phyloP scores from a whole-genome alignment of 129 eudicot genomes.

The Lactuca saligna region DNA sequence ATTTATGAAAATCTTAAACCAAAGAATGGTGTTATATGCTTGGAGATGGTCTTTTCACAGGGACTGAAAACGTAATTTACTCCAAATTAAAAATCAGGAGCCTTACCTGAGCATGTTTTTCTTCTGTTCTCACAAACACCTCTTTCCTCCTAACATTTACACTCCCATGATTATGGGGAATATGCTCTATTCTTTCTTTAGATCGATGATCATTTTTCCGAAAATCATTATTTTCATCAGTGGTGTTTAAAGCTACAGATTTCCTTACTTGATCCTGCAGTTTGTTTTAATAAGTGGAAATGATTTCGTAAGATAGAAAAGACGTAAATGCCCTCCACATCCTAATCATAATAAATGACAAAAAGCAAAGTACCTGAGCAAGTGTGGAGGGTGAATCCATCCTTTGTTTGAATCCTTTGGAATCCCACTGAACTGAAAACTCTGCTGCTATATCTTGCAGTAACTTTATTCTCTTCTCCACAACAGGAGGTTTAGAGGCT shows the following conservation, averaged over 20 bases:
- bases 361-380: constrained; percentile 45
- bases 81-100: neutral
- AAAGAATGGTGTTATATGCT: no score
- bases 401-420: constrained; percentile 68
- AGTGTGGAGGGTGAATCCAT: constrained; percentile 61
- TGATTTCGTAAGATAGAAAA: no score
- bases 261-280: constrained; percentile 41
- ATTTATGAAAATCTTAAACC: no score
- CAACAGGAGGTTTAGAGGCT: constrained; percentile 61
- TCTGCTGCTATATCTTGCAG: constrained; percentile 83
- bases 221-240: constrained; percentile 21
- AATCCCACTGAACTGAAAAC: constrained; percentile 75
- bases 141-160: no score
- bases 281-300: no score
- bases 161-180: no score
- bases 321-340: neutral
- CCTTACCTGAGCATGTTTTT: constrained; percentile 44
- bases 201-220: no score
- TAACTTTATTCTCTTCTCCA: constrained; percentile 63
- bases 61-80: neutral
- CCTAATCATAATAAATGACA: no score
- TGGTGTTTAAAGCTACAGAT: constrained; percentile 28
- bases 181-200: no score
- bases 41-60: no score
- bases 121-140: no score